Percentiles rank a stretch among this genome's conserved stretches.
These are phyloP conservation scores for Apiospora malaysiana DNA, from an alignment of 2,329 filamentous ascomycete species.

Conservation along the genomic window DNA sequence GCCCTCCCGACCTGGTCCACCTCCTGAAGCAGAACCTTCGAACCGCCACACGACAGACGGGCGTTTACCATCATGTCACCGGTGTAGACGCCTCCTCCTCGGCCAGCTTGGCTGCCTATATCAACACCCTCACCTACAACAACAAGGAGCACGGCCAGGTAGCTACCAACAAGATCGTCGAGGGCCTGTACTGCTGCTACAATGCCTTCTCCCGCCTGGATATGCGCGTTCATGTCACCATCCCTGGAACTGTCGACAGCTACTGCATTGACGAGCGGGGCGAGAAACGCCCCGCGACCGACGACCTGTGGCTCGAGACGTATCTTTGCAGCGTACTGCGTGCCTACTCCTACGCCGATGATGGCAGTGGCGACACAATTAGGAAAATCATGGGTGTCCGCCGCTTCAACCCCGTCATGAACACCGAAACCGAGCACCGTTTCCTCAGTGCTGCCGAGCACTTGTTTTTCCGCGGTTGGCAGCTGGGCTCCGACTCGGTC, in stretches of 20 bases:
- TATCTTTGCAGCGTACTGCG: constrained; percentile 94
- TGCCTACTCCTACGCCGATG: constrained; percentile 95
- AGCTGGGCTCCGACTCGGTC: constrained; percentile 93
- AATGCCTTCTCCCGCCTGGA: constrained; percentile 98
- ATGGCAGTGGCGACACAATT: constrained; percentile 92
- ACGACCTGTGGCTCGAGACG: constrained; percentile 95
- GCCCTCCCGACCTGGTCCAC: constrained; percentile 94
- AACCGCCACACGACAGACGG: constrained; percentile 72
- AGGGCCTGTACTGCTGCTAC: constrained; percentile 97
- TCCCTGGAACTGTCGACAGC: constrained; percentile 94
- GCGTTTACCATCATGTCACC: constrained; percentile 97
- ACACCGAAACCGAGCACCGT: constrained; percentile 96
- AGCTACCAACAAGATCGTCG: constrained; percentile 81
- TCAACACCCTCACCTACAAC: constrained; percentile 90
- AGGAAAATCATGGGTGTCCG: constrained; percentile 97
- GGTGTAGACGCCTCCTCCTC: constrained; percentile 97
- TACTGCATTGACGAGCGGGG: constrained; percentile 98
- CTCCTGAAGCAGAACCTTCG: constrained; percentile 77
- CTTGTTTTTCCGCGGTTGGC: constrained; percentile 94
- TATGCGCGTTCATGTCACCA: constrained; percentile 98
- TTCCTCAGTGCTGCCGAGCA: constrained; percentile 94
- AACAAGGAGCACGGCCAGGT: constrained; percentile 81
- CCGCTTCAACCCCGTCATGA: constrained; percentile 96
- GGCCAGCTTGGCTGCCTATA: constrained; percentile 94
- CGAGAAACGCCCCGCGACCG: constrained; percentile 90